These are phyloP conservation scores for Handroanthus guayacan DNA, from an alignment of 257 asterid species.

Conservation along the genomic window DNA sequence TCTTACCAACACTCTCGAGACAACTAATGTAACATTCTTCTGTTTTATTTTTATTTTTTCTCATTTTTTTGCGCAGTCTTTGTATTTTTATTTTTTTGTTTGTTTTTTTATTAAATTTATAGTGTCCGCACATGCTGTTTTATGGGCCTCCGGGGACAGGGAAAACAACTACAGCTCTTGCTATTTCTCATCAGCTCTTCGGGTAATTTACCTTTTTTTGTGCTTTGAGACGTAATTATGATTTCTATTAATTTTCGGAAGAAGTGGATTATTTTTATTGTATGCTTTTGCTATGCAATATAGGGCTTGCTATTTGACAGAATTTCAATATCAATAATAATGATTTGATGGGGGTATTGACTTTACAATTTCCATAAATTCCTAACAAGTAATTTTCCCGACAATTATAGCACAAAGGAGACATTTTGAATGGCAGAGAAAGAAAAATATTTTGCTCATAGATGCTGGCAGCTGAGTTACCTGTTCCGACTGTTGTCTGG, in stretches of 20 bases:
- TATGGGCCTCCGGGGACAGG: conserved; percentile 99
- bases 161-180: conserved; percentile 94
- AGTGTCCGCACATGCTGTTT: conserved; percentile 98
- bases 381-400: neutral
- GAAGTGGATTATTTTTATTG: neutral
- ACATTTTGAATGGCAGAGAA: neutral
- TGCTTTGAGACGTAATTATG: neutral
- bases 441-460: neutral
- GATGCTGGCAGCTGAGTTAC: conserved; percentile 14
- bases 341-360: conserved; percentile 13
- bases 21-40: conserved; percentile 65
- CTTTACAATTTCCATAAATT: neutral
- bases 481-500: neutral
- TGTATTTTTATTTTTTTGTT: neutral
- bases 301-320: neutral
- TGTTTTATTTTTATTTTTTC: neutral
- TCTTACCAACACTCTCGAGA: conserved; percentile 93
- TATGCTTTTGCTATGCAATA: neutral
- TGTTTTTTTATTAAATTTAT: conserved; percentile 23
- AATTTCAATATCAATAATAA: neutral
- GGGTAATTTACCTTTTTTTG: conserved; percentile 57
- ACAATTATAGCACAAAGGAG: neutral
- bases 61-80: neutral
- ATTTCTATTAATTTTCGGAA: neutral
- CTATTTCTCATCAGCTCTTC: conserved; percentile 92